Evolutionary conservation across 2,329 filamentous ascomycete species (phyloP).

Genomic region (Exophiala alcalophila): DNA sequence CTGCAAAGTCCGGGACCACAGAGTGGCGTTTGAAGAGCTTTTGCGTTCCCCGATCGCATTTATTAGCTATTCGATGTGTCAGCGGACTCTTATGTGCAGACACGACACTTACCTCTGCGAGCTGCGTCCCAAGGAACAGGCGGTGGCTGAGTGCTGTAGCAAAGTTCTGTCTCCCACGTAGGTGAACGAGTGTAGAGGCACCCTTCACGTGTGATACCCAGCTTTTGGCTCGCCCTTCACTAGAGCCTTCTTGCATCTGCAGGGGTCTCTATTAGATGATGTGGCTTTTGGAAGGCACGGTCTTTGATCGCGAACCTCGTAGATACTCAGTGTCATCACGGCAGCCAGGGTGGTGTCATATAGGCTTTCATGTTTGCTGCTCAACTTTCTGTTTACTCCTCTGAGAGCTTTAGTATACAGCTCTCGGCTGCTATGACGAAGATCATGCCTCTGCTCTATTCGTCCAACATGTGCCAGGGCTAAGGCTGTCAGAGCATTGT

Average conservation of each 20-base stretch:
- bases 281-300: too few species aligned
- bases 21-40: neutral
- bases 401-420: conserved; percentile 10
- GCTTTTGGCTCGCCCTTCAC: neutral
- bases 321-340: conserved; percentile 9
- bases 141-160: conserved; percentile 7
- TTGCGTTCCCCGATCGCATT: conserved; percentile 10
- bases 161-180: conserved; percentile 15
- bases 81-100: too few species aligned
- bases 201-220: conserved; percentile 18
- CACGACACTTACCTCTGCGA: conserved; percentile 8
- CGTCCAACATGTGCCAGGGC: conserved; percentile 11
- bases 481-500: conserved; percentile 9
- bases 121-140: conserved; percentile 12
- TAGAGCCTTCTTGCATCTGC: conserved; percentile 10
- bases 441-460: neutral
- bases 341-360: conserved; percentile 16
- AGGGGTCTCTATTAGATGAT: neutral
- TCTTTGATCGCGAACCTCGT: conserved; percentile 12
- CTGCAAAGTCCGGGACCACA: conserved; percentile 1
- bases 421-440: neutral
- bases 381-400: conserved; percentile 6
- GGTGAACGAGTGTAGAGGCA: conserved; percentile 9
- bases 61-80: conserved; percentile 10
- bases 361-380: neutral